Conservation (phyloP, 345 rosid species). For the Eucalyptus shirleyi region DNA sequence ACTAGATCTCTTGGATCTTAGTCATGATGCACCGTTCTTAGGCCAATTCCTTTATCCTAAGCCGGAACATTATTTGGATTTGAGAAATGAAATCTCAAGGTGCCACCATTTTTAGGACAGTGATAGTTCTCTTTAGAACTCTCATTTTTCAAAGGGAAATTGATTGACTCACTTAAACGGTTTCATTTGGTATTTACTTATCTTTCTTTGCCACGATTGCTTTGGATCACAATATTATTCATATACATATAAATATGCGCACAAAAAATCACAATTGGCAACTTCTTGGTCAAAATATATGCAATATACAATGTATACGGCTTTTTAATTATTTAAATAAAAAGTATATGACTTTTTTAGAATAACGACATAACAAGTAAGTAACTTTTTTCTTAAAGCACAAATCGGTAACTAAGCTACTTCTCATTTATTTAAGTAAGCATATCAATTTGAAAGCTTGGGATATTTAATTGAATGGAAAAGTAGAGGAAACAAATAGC, state of each 20-base stretch:
- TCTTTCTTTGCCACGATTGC: too few relatives aligned
- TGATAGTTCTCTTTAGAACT: too few relatives aligned
- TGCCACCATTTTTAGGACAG: too few relatives aligned
- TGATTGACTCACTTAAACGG: too few relatives aligned
- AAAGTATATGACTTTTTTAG: neutral
- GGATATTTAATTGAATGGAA: neutral
- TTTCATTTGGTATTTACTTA: too few relatives aligned
- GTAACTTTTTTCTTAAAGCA: fast-evolving
- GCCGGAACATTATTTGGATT: too few relatives aligned
- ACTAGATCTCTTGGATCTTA: neutral
- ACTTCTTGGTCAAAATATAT: neutral
- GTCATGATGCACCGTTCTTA: neutral
- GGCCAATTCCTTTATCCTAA: too few relatives aligned
- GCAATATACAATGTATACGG: fast-evolving
- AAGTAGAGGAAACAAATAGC: neutral
- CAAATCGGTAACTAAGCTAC: fast-evolving
- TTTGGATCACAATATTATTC: too few relatives aligned
- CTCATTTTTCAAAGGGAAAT: too few relatives aligned
- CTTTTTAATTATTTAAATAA: neutral
- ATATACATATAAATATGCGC: too few relatives aligned
- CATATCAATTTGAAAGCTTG: fast-evolving
- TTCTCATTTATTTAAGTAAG: fast-evolving
- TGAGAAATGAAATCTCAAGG: too few relatives aligned
- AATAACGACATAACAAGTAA: neutral
- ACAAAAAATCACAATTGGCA: too few relatives aligned